These are phyloP conservation scores for Cantharellus anzutake DNA, from an alignment of 768 basidiomycete genomes.

Conservation along the genomic window DNA sequence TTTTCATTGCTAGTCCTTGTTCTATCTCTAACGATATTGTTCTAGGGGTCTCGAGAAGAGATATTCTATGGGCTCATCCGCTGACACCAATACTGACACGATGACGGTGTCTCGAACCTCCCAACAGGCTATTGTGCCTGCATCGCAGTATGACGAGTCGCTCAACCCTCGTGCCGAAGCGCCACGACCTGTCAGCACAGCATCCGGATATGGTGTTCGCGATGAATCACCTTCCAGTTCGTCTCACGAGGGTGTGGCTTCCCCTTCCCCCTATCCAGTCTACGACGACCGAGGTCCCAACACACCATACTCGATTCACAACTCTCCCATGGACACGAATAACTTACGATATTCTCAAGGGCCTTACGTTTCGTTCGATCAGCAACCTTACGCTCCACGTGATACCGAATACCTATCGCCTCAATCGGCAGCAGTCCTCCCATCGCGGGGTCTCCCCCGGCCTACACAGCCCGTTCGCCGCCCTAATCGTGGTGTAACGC, in stretches of 20 bases:
- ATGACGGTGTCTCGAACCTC: constrained; percentile 3
- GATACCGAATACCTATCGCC: constrained; percentile 39
- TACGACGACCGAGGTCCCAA: not conserved
- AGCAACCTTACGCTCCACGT: constrained; percentile 25
- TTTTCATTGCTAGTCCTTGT: constrained; percentile 1
- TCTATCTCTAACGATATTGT: not conserved
- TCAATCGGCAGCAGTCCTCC: constrained; percentile 24
- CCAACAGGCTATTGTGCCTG: not conserved
- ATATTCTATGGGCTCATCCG: constrained; percentile 61
- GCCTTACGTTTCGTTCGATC: constrained; percentile 19
- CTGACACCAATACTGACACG: constrained; percentile 42
- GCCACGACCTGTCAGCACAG: not conserved
- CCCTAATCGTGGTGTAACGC: constrained; percentile 10
- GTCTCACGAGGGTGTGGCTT: not conserved
- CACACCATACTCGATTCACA: not conserved
- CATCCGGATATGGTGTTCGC: not conserved
- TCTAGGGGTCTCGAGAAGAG: constrained; percentile 14
- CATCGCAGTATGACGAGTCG: not conserved
- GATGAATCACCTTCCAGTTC: constrained; percentile 11
- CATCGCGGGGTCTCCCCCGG: not conserved
- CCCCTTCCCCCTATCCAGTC: not conserved
- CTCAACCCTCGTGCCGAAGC: not conserved
- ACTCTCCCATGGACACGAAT: not conserved
- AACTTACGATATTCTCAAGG: not conserved
- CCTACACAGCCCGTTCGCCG: constrained; percentile 1